Evolutionary conservation across 2,329 filamentous ascomycete genomes (phyloP).

Genomic region (Colletotrichum siamense): DNA sequence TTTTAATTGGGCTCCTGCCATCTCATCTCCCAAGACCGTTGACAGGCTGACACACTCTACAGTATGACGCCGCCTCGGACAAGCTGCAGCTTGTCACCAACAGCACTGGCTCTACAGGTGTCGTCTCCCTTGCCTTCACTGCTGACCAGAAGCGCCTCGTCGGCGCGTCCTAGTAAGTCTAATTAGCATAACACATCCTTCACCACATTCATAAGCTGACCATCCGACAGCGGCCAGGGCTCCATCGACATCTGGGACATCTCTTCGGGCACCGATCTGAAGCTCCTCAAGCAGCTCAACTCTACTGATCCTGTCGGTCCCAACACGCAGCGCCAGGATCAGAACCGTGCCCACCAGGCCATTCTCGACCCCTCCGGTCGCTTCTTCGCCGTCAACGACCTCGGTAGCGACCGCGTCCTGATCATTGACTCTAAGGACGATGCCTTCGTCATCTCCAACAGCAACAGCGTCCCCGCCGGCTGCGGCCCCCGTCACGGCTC

Average conservation of each 20-base stretch:
- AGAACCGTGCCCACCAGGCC: constrained; percentile 51
- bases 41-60: neutral
- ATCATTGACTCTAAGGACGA: constrained; percentile 50
- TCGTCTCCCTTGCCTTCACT: constrained; percentile 55
- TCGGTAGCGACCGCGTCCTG: constrained; percentile 53
- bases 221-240: constrained; percentile 31
- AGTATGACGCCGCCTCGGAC: constrained; percentile 37
- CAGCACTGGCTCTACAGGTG: constrained; percentile 43
- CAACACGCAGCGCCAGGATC: constrained; percentile 34
- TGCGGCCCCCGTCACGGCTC: constrained; percentile 57
- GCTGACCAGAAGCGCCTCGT: constrained; percentile 48
- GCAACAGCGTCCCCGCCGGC: constrained; percentile 39
- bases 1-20: neutral
- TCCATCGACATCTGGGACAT: constrained; percentile 53
- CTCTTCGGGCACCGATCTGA: constrained; percentile 34
- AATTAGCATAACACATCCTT: no score
- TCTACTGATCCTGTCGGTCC: constrained; percentile 39
- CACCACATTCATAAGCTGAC: neutral
- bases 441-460: constrained; percentile 41
- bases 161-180: constrained; percentile 42
- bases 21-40: neutral
- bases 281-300: constrained; percentile 42
- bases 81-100: constrained; percentile 31
- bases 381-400: constrained; percentile 54
- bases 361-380: constrained; percentile 53